Evolutionary conservation across 352 stramenopile genomes (phyloP).

Genomic region (Phytopythium oedochilum): DNA sequence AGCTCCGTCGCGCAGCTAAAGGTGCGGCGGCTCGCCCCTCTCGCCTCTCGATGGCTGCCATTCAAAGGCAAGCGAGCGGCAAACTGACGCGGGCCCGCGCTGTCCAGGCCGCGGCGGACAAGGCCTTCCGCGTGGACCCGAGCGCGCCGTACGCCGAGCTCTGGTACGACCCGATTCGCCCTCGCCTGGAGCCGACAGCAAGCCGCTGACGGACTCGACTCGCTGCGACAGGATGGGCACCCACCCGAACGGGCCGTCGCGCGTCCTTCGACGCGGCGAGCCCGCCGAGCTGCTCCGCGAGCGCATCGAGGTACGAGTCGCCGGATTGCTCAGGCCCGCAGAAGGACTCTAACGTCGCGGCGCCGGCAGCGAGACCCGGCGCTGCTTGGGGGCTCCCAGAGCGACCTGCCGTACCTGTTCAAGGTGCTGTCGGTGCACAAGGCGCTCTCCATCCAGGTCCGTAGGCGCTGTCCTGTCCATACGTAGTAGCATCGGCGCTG

Average conservation of each 20-base stretch:
- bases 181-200: not conserved
- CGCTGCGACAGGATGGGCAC: slow-evolving; percentile 86
- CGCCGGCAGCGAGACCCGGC: slow-evolving; percentile 31
- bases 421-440: slow-evolving; percentile 98
- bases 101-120: slow-evolving; percentile 46
- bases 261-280: slow-evolving; percentile 40
- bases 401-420: slow-evolving; percentile 97
- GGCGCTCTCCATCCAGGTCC: slow-evolving; percentile 95
- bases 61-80: too few relatives aligned
- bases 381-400: slow-evolving; percentile 24
- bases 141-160: slow-evolving; percentile 80
- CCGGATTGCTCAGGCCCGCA: not conserved
- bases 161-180: slow-evolving; percentile 43
- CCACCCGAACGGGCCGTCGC: slow-evolving; percentile 90
- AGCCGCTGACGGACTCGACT: slow-evolving; percentile 4
- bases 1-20: slow-evolving; percentile 88
- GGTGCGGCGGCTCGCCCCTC: slow-evolving; percentile 21
- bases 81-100: too few relatives aligned
- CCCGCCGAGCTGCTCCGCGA: slow-evolving; percentile 61
- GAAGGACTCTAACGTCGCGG: not conserved
- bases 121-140: slow-evolving; percentile 37
- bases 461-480: not conserved
- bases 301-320: slow-evolving; percentile 40
- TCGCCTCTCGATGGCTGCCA: not conserved
- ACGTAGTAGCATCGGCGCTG: too few relatives aligned